Conservation (phyloP, 352 stramenopile genomes). For the Globisporangium middletonii region DNA sequence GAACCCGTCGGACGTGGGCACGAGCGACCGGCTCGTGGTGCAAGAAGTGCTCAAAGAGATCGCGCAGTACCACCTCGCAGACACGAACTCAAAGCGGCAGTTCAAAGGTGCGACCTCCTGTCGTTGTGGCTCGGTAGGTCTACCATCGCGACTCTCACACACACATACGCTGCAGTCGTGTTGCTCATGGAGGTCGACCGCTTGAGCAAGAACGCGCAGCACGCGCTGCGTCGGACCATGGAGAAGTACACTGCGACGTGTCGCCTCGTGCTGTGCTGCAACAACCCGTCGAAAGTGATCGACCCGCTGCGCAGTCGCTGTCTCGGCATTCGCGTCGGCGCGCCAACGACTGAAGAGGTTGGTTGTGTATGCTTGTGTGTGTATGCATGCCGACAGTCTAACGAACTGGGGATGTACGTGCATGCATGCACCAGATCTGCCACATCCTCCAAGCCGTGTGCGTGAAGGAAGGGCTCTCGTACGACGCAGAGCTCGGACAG, state of each 20-base stretch:
- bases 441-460: conserved; percentile 88
- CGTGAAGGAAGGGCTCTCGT: conserved; percentile 87
- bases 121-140: too few relatives aligned
- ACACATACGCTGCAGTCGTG: too few relatives aligned
- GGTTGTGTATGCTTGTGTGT: background rate
- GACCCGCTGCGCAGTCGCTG: conserved; percentile 96
- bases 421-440: conserved; percentile 84
- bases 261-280: conserved; percentile 97
- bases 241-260: conserved; percentile 94
- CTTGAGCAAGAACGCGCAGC: conserved; percentile 97
- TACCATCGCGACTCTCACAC: too few relatives aligned
- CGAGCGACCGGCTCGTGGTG: conserved; percentile 95
- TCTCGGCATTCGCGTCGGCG: conserved; percentile 91
- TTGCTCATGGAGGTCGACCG: conserved; percentile 97
- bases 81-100: conserved; percentile 61
- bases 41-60: conserved; percentile 99
- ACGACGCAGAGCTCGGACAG: conserved; percentile 87
- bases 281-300: conserved; percentile 96
- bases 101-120: conserved; percentile 57
- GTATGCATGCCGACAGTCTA: too few relatives aligned
- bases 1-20: conserved; percentile 96
- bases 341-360: conserved; percentile 89
- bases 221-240: conserved; percentile 96
- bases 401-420: background rate
- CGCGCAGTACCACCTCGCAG: conserved; percentile 86